Percentiles rank a stretch among this genome's conserved stretches.
Conservation (phyloP, 345 rosid species). For the Pistacia integerrima region DNA sequence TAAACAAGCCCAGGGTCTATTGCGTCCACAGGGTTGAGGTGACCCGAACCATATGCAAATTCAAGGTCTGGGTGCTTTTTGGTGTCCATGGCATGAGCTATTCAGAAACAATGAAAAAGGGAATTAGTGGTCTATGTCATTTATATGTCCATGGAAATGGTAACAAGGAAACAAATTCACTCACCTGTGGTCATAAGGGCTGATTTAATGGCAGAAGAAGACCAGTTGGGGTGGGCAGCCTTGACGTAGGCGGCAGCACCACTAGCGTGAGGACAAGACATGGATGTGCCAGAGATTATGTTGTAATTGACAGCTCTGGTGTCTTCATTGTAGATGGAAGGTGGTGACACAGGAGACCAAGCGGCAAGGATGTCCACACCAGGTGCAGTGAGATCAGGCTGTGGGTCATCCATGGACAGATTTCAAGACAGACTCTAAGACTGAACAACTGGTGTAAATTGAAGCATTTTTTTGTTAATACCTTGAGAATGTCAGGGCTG, state of each 20-base stretch:
- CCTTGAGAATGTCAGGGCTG: constrained; percentile 30
- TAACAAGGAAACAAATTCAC: neutral
- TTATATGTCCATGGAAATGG: neutral
- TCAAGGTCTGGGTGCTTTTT: constrained; percentile 37
- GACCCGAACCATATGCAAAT: constrained; percentile 47
- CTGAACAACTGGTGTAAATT: neutral
- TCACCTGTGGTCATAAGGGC: constrained; percentile 37
- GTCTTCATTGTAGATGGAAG: constrained; percentile 13
- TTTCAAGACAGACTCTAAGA: neutral
- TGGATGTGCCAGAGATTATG: constrained; percentile 35
- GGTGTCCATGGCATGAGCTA: constrained; percentile 29
- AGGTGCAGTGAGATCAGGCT: constrained; percentile 37
- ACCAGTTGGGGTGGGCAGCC: constrained; percentile 33
- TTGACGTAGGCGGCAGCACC: constrained; percentile 31
- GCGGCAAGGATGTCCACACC: constrained; percentile 36
- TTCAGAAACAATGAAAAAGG: neutral
- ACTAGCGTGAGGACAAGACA: constrained; percentile 38
- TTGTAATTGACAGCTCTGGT: constrained; percentile 28
- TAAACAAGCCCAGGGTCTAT: constrained; percentile 40
- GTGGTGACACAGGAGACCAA: constrained; percentile 23
- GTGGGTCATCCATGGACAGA: neutral
- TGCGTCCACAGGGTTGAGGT: constrained; percentile 39
- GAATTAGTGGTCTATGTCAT: neutral
- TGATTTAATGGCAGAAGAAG: constrained; percentile 33
- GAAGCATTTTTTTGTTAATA: neutral